These are phyloP conservation scores for Umbelopsis isabellina DNA, from an alignment of 192 early-diverging fungal species.

Conservation along the genomic window DNA sequence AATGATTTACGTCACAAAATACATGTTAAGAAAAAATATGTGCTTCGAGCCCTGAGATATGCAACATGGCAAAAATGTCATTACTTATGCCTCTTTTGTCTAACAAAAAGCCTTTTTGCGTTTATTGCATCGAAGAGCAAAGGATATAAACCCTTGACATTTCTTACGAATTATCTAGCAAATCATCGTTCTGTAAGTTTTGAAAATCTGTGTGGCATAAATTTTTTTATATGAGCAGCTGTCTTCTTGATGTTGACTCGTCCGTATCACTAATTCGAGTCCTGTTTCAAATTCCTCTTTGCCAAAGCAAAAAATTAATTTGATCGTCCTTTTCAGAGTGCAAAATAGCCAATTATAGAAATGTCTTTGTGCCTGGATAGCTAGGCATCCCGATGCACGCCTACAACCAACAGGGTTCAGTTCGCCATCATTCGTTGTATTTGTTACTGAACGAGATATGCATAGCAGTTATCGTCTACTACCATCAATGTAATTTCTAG, in stretches of 20 bases:
- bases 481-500: neutral
- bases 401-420: neutral
- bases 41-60: no score
- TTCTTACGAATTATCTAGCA: no score
- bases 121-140: no score
- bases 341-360: conserved; percentile 12
- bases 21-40: neutral
- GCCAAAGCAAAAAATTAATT: conserved; percentile 8
- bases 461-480: neutral
- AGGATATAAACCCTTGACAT: no score
- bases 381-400: neutral
- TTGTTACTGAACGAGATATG: conserved; percentile 17
- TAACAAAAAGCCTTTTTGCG: no score
- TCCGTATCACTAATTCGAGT: conserved; percentile 3
- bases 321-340: conserved; percentile 1
- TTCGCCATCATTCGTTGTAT: neutral
- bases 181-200: no score
- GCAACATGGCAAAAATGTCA: no score
- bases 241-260: neutral
- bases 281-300: conserved; percentile 25
- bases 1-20: neutral
- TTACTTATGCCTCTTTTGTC: no score
- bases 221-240: no score
- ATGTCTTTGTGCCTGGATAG: neutral
- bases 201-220: no score